Base-by-base conservation (phyloP, 352 stramenopile genomes). In the Pythium monospermum region DNA sequence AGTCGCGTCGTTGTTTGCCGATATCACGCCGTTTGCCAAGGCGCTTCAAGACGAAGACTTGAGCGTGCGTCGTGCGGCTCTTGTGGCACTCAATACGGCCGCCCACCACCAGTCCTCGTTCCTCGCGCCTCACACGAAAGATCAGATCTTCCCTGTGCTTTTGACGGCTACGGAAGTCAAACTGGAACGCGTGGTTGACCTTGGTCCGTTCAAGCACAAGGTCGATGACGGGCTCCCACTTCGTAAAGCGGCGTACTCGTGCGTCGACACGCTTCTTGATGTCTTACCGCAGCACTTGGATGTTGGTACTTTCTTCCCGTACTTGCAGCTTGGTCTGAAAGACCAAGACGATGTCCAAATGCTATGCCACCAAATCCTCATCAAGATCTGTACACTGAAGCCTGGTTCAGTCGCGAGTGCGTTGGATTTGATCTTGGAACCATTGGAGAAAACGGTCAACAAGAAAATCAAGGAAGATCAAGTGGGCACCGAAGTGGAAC, bases 201-300 rank as follows among this genome's bases (percentile, higher is more conserved):
- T 99, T 44, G 97, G 97, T 47, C 97, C 97, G 19, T 99, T 99
- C 73, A 99, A 98, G 64, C 96, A 99, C 66, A 98, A 96, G 53
- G 96, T 99, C 26, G 85, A 95, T 47, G 85, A 95, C 63, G 85
- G 81, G 1, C 65, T 95, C 13, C 76, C 82, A 40, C 64, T 95
- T 40, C 85, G 85, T 35, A 95, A 95, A 66, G 90, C 95, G 25
- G 82, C 95, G 8, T 96, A 99, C 42, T 89, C 92, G 22, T 98
- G 95, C 61, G 83, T 98, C 28, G 91, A 98, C 55, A 99, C 96
- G 10, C 85, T 98, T 36, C 69, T 99, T 10, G 94, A 98, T 49
- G 90, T 88, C 42, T 73, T 98, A 6, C 94, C 94, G 7, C 73
- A 94, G 41, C 87, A 90, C 50, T 58, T 99, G 31, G 94, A 98